Evolutionary conservation across 1,139 yeast genomes (phyloP).

Genomic region (Ogataea hybrid): DNA sequence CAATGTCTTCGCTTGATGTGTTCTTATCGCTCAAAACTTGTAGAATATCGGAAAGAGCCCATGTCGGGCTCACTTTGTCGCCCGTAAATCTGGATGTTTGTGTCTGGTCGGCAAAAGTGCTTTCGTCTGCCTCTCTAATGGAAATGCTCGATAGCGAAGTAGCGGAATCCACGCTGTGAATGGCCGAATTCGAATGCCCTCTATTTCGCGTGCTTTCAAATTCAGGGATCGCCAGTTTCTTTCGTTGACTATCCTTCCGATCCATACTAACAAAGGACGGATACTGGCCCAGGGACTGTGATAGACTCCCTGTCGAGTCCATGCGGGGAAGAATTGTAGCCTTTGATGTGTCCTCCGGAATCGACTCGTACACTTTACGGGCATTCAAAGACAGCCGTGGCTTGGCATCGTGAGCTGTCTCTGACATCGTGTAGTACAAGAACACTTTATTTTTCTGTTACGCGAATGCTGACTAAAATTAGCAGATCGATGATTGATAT

Average conservation of each 20-base stretch:
- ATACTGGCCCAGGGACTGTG: slow-evolving; percentile 1
- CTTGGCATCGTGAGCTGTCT: slow-evolving; percentile 1
- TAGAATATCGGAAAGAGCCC: slow-evolving; percentile 48
- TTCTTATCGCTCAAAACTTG: slow-evolving; percentile 46
- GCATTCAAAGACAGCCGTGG: neutral
- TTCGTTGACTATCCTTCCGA: slow-evolving; percentile 18
- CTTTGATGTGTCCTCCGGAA: neutral
- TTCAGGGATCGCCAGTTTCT: slow-evolving; percentile 20
- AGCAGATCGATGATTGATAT: neutral
- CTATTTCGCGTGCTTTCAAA: slow-evolving; percentile 23
- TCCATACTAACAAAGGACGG: slow-evolving; percentile 20
- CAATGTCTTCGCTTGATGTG: slow-evolving; percentile 46
- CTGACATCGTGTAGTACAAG: slow-evolving; percentile 2
- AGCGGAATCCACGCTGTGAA: slow-evolving; percentile 16
- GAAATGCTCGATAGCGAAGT: slow-evolving; percentile 18
- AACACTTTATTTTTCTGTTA: neutral
- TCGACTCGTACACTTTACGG: slow-evolving; percentile 13
- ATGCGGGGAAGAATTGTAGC: neutral
- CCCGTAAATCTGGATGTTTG: slow-evolving; percentile 5
- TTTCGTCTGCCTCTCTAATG: slow-evolving; percentile 14
- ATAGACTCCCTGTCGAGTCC: neutral
- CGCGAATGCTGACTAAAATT: neutral
- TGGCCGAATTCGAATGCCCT: slow-evolving; percentile 22
- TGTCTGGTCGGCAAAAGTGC: slow-evolving; percentile 7
- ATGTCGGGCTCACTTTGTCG: slow-evolving; percentile 39